Base-by-base conservation (phyloP, 1,284 basidiomycete species). In the Ganoderma sp. region DNA sequence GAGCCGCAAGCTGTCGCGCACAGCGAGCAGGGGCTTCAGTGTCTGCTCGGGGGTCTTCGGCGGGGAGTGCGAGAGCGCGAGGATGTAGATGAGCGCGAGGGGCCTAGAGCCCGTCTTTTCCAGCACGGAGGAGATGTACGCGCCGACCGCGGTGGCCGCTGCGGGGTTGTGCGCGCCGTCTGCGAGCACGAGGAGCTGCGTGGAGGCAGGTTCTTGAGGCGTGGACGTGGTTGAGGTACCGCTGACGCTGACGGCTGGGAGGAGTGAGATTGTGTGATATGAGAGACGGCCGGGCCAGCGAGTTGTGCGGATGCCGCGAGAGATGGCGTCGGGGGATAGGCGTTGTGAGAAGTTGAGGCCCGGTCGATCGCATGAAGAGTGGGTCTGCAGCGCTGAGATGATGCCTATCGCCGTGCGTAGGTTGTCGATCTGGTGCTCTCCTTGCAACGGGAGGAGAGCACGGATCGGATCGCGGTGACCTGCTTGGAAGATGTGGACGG, bases 91-190 rank as follows among this genome's bases (percentile, higher is more conserved):
- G 60, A 93, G 76, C 39, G 54, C 52, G 34, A 69, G 66, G 5
- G 64, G 52, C 73, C 74, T 14, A 43, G 22, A 15, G 58, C 52
- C 43, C 19, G 39, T 17, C 50, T 63, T 62, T 3, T 72, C 37
- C 72, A 78, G 70, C 7, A 91, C 79, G 1, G 82, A 77, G 43
- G 87, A 83, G 67, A 99, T 81, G 78, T 96, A 99, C 6, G 82
- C 77, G 1, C 89, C 84, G 9, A 99, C 86, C 0, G 88, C 88
- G 22, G 78, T 72, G 0, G 95, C 87, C 0, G 96, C 96, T 6
- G 93, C 90, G n/a, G 89, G 82, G 76, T 99, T 99, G 78, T 99
- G 98, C 0, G 98, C 97, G 3, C 98, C 98, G 76, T 99, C 98
- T 2, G 92, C 90, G 8, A 99, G 84, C 6, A 96, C 80, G 6